These are phyloP conservation scores for Cyberlindnera xylosilytica DNA, from an alignment of 805 yeast species.

Conservation along the genomic window DNA sequence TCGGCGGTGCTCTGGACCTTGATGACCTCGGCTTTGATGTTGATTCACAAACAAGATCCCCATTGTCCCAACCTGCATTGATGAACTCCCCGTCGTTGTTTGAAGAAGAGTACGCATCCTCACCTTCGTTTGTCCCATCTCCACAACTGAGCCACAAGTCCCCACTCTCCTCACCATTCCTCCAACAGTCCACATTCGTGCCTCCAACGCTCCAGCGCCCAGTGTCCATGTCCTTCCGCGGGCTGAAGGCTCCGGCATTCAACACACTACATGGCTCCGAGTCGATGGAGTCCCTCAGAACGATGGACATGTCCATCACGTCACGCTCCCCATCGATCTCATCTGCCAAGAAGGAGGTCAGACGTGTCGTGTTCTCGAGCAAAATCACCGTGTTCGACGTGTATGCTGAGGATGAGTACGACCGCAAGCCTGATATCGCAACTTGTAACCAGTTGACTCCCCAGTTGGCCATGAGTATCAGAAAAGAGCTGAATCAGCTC, in stretches of 20 bases:
- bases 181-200: conserved; percentile 20
- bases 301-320: not conserved
- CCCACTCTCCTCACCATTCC: conserved; percentile 23
- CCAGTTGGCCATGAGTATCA: conserved; percentile 76
- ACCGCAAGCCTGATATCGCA: conserved; percentile 88
- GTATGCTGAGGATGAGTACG: conserved; percentile 78
- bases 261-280: conserved; percentile 31
- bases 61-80: conserved; percentile 20
- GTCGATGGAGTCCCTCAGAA: conserved; percentile 7
- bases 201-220: conserved; percentile 29
- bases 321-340: conserved; percentile 15
- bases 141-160: conserved; percentile 10
- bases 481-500: conserved; percentile 76
- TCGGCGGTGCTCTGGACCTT: conserved; percentile 40
- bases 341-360: not conserved
- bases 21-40: conserved; percentile 26
- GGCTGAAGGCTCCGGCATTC: conserved; percentile 57
- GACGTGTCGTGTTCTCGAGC: conserved; percentile 65
- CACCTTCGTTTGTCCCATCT: conserved; percentile 8
- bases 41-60: conserved; percentile 3
- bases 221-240: conserved; percentile 54
- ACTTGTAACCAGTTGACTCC: conserved; percentile 93
- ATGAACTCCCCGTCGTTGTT: conserved; percentile 6
- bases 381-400: conserved; percentile 84
- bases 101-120: not conserved